Conservation (phyloP, 148 eudicot species). For the Cornus suecica region DNA sequence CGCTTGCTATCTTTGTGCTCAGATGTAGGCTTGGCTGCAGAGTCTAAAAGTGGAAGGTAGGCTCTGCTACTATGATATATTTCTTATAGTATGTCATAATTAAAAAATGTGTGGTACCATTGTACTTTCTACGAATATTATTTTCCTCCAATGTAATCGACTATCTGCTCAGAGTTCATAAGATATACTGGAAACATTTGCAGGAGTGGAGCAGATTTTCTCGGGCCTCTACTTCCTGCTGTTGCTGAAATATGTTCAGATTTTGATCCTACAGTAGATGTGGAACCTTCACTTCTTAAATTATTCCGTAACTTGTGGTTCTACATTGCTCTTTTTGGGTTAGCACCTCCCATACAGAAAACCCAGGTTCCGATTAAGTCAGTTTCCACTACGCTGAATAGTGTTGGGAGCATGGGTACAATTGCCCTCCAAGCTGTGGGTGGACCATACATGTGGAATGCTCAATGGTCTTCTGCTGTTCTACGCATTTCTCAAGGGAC, state of each 20-base stretch:
- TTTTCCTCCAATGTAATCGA: not conserved
- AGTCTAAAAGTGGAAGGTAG: constrained; percentile 96
- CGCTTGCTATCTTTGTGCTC: constrained; percentile 94
- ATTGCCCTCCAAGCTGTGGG: constrained; percentile 90
- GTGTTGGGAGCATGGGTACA: constrained; percentile 75
- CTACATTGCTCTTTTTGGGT: constrained; percentile 91
- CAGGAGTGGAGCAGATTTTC: constrained; percentile 99
- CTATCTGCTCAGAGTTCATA: not conserved
- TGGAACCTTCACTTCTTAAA: constrained; percentile 92
- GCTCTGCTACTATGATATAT: not conserved
- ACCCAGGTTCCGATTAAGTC: constrained; percentile 48
- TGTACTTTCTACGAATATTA: not conserved
- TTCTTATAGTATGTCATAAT: not conserved
- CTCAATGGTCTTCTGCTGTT: constrained; percentile 87
- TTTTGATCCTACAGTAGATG: constrained; percentile 75
- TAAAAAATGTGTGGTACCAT: too few relatives aligned
- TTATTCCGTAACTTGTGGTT: constrained; percentile 97
- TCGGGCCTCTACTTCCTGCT: constrained; percentile 96
- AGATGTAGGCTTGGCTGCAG: constrained; percentile 99
- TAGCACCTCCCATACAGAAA: constrained; percentile 94
- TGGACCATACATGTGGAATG: constrained; percentile 96
- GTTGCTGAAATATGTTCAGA: constrained; percentile 98
- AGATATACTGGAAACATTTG: constrained; percentile 18
- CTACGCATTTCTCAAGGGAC: constrained; percentile 95
- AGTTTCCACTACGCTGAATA: constrained; percentile 62